Percentiles rank a stretch among this genome's conserved stretches.
These are phyloP conservation scores for Lepidium sativum DNA, from an alignment of 345 rosid species.

Conservation along the genomic window DNA sequence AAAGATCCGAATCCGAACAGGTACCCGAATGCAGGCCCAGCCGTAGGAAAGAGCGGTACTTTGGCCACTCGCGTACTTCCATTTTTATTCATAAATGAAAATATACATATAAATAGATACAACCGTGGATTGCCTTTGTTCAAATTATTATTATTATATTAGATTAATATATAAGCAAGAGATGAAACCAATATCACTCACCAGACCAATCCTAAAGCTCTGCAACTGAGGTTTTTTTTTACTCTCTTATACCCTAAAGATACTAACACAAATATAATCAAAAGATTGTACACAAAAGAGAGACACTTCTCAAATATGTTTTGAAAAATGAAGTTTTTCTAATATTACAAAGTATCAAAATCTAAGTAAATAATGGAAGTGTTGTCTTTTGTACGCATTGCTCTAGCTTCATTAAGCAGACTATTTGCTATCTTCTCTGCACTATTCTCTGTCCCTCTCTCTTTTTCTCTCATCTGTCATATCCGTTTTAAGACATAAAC, in stretches of 20 bases:
- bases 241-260: slow-evolving; percentile 4
- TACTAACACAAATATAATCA: background rate
- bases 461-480: slow-evolving; percentile 50
- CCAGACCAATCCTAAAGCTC: slow-evolving; percentile 12
- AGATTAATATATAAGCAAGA: slow-evolving; percentile 5
- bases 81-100: no score
- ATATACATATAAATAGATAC: no score
- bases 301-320: background rate
- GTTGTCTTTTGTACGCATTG: slow-evolving; percentile 86
- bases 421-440: slow-evolving; percentile 71
- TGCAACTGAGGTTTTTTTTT: slow-evolving; percentile 18
- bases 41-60: no score
- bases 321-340: background rate
- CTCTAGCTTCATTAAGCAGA: slow-evolving; percentile 74
- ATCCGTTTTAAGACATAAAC: slow-evolving; percentile 1
- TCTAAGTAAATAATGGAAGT: slow-evolving; percentile 84
- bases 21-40: no score
- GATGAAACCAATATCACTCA: slow-evolving; percentile 8
- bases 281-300: slow-evolving; percentile 11
- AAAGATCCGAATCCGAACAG: no score
- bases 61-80: no score
- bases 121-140: no score
- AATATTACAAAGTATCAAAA: slow-evolving; percentile 45
- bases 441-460: slow-evolving; percentile 31
- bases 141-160: no score